phyloP scores from a whole-genome alignment of 2,329 filamentous ascomycete genomes.

The Phialophora chinensis region DNA sequence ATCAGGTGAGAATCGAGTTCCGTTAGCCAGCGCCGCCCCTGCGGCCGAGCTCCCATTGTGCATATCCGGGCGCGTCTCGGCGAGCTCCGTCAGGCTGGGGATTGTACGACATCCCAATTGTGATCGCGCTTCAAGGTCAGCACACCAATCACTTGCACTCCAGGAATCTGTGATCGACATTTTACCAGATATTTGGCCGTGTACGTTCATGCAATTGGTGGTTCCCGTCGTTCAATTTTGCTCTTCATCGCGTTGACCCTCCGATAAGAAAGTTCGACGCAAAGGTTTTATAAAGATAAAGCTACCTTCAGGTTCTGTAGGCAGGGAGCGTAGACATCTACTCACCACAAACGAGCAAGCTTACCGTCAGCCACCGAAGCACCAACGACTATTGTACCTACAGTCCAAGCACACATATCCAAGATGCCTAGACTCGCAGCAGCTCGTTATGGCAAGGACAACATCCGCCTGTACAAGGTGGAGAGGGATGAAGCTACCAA shows the following conservation, averaged over 20 bases:
- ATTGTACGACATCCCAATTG: constrained; percentile 25
- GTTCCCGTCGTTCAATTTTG: constrained; percentile 18
- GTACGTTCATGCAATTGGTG: constrained; percentile 30
- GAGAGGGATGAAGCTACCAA: constrained; percentile 77
- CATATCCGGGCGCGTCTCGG: constrained; percentile 26
- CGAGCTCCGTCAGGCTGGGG: constrained; percentile 30
- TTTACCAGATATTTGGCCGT: constrained; percentile 26
- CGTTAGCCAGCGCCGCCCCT: background rate
- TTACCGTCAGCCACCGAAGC: background rate
- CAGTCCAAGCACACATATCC: constrained; percentile 2
- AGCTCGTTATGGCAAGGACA: constrained; percentile 74
- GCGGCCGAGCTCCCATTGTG: background rate
- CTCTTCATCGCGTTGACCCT: constrained; percentile 16
- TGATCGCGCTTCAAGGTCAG: constrained; percentile 3
- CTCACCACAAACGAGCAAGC: background rate
- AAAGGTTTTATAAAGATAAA: constrained; percentile 19
- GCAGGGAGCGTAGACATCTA: constrained; percentile 6
- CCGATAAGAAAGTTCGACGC: constrained; percentile 28
- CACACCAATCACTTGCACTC: constrained; percentile 27
- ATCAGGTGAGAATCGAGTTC: constrained; percentile 14
- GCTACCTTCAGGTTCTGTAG: background rate
- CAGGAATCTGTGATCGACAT: constrained; percentile 32
- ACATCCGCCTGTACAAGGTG: constrained; percentile 97
- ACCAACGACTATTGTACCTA: background rate
- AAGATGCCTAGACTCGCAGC: constrained; percentile 49